These are phyloP conservation scores for Antitrichia curtipendula DNA, from an alignment of 225 moss, liverwort and hornwort species.

Conservation along the genomic window DNA sequence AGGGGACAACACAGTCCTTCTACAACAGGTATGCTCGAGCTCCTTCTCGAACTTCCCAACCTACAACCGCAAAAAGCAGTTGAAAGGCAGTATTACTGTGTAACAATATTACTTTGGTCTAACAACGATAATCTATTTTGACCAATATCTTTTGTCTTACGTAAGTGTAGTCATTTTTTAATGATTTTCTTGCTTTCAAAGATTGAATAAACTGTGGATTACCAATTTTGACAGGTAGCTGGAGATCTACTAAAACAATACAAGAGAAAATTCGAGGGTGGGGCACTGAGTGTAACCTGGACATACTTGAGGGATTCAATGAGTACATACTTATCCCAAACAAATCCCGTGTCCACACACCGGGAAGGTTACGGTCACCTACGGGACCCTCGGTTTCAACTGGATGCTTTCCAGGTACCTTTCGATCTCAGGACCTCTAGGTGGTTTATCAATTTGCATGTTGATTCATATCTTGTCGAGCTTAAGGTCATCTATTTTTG, in stretches of 20 bases:
- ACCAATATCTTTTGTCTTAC: neutral
- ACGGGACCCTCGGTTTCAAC: constrained; percentile 68
- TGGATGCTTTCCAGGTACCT: constrained; percentile 70
- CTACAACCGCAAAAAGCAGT: neutral
- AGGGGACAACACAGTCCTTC: constrained; percentile 74
- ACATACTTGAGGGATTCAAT: constrained; percentile 69
- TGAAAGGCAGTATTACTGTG: neutral
- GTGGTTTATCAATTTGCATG: neutral
- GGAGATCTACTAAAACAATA: constrained; percentile 70
- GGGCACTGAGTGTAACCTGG: constrained; percentile 67
- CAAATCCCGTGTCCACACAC: constrained; percentile 73
- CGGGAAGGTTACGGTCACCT: constrained; percentile 65
- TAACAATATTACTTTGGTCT: neutral
- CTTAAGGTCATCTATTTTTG: neutral
- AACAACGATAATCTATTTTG: neutral
- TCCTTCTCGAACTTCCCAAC: neutral
- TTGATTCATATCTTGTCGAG: neutral
- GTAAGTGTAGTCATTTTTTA: neutral
- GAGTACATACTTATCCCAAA: constrained; percentile 69
- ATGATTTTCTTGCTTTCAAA: neutral
- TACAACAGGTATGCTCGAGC: constrained; percentile 52
- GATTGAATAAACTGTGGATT: neutral
- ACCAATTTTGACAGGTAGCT: constrained; percentile 41
- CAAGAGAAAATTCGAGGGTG: constrained; percentile 55
- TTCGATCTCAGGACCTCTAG: neutral